These are phyloP conservation scores for Avena atlantica DNA, from an alignment of 176 grass and related monocot genomes.

Conservation along the genomic window DNA sequence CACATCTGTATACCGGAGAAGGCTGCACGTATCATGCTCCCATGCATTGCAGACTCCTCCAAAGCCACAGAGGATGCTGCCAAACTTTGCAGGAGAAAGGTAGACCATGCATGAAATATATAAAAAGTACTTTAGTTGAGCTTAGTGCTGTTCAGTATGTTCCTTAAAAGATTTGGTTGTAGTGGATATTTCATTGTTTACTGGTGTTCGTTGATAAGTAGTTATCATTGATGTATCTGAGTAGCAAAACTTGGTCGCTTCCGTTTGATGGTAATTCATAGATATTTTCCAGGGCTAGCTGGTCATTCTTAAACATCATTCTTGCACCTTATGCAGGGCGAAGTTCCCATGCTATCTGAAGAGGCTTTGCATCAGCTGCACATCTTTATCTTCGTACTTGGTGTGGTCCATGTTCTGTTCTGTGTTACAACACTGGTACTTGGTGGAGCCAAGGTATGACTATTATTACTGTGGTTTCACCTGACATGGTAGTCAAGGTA, in stretches of 20 bases:
- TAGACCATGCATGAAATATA: neutral
- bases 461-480: neutral
- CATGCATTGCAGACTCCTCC: constrained; percentile 47
- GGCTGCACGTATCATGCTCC: constrained; percentile 51
- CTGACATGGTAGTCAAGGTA: constrained; percentile 11
- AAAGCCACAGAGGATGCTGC: constrained; percentile 40
- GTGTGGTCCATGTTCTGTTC: constrained; percentile 66
- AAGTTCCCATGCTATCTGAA: constrained; percentile 66
- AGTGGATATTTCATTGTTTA: neutral
- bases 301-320: constrained; percentile 10
- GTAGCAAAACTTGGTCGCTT: neutral
- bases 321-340: constrained; percentile 47
- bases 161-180: neutral
- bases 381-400: constrained; percentile 82
- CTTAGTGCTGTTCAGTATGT: neutral
- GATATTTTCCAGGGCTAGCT: neutral
- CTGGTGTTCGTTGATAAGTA: neutral
- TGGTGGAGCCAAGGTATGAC: constrained; percentile 69
- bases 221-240: neutral
- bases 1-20: constrained; percentile 59
- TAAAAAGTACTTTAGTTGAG: neutral
- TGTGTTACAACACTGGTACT: constrained; percentile 75
- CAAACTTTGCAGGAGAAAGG: constrained; percentile 49
- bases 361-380: constrained; percentile 75
- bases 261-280: neutral